Base-by-base conservation (phyloP, 2,329 filamentous ascomycete genomes). In the Dactylellina parvicollis region DNA sequence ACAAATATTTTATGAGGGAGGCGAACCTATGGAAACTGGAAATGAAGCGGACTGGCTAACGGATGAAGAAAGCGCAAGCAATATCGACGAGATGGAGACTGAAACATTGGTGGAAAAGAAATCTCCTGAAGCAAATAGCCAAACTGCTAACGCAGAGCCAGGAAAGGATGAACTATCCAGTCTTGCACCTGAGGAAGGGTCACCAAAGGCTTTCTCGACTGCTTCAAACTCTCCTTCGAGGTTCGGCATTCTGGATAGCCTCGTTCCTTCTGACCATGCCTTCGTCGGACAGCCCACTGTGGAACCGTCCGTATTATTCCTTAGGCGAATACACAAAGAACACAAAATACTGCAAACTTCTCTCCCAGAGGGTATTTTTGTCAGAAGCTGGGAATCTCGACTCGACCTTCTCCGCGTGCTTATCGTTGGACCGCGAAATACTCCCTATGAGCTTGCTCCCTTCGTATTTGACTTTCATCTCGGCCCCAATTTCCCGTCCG, bases 401-500 rank as follows among this genome's bases (percentile, higher is more conserved):
- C 82, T 88, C 44, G 86, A 88, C 77, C 81, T 88, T 7, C 78
- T 88, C 8, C 84, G 86, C 9, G 84, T 86, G 14, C 79, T 88
- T 2, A 85, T 88, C 60, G 81, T 88, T 49, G 86, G 86, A 0
- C 86, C 86, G 0, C 79, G 81, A 20, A 85, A 86, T 52, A 88
- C 86, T 0, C 86, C 86, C 1, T 89, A 89, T 77, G 85, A 86
- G 75, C 82, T 84, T 75, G 86, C 85, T 0, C 86, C 86, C 0
- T 88, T 88, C 77, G 79, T 88, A n/a, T 82, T 88, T 73, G 86
- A 88, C 78, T 81, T 88, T 60, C 81, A 85, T 71, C 82, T 88
- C 18, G 79, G 80, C 8, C 77, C 81, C 0, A 76, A 79, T 0
- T 89, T 85, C 73, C 86, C 86, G 1, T 78, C 79, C n/a, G 77